Base-by-base conservation (phyloP, 305 asterid species). In the Salvia sclarea region DNA sequence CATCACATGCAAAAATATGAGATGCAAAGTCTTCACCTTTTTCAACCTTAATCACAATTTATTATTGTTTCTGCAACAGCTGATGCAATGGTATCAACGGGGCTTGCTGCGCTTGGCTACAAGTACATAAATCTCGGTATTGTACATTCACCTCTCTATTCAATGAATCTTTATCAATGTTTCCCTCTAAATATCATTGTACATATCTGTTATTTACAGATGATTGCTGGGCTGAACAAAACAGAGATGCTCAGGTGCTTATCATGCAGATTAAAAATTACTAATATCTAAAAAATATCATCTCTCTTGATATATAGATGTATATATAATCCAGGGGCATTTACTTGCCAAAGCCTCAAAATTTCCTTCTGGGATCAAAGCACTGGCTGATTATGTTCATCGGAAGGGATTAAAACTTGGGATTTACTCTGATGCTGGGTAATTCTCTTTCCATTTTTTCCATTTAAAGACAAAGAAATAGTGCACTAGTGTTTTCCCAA, bases 161-260 rank as follows among this genome's bases (percentile, higher is more conserved):
- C 44, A 2, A 38, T 11, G n/a, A 38, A 38, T 38, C 44, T 38
- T 38, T 1, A 10, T 58, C 37, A 11, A 18, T 18, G 3, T 17
- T 20, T 6, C 35, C 72, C 28, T 60, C 25, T 52, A 9, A 56
- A 24, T 8, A n/a, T n/a, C n/a, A n/a, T n/a, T n/a, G n/a, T n/a
- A n/a, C n/a, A n/a, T n/a, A n/a, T 48, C 4, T 62, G n/a, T 30
- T 24, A 10, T 50, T 60, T 48, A 80, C 81, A 90, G 97, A 90
- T 77, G 97, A 90, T 72, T 90, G 97, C 56, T 90, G 97, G 97
- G 96, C 92, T 13, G 96, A 90, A 78, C 81, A 25, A 13, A 80
- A 78, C 74, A 82, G 97, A 79, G 97, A 90, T 66, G 81, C 89
- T 31, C 61, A 84, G 86, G 96, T 88, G 68, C 31, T 30, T 30